phyloP scores from a whole-genome alignment of 2,329 filamentous ascomycete genomes.

The Ascochyta koolunga region DNA sequence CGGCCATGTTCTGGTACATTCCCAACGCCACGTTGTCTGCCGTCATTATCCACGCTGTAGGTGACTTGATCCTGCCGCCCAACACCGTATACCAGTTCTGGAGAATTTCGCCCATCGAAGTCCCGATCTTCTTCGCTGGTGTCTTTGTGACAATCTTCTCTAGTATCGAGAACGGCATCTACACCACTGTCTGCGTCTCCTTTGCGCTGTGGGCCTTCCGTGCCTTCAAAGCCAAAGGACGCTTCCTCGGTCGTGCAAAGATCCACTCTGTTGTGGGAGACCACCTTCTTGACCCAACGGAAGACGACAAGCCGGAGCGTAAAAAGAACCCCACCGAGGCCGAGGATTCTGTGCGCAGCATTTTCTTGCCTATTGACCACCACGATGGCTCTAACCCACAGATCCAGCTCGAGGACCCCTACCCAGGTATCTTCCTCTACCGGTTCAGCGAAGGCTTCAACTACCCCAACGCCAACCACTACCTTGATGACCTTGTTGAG shows the following conservation, averaged over 20 bases:
- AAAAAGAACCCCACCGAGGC: conserved; percentile 31
- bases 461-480: conserved; percentile 91
- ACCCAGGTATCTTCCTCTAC: conserved; percentile 96
- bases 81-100: conserved; percentile 95
- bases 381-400: conserved; percentile 87
- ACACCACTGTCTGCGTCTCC: conserved; percentile 80
- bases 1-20: conserved; percentile 92
- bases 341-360: conserved; percentile 66
- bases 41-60: conserved; percentile 95
- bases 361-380: conserved; percentile 88
- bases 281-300: conserved; percentile 62
- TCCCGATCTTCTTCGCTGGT: conserved; percentile 90
- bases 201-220: conserved; percentile 81
- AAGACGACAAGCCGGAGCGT: conserved; percentile 31
- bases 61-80: conserved; percentile 87
- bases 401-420: conserved; percentile 76
- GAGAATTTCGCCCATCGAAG: conserved; percentile 88
- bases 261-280: conserved; percentile 88
- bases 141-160: conserved; percentile 89
- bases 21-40: conserved; percentile 79
- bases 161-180: conserved; percentile 90
- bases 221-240: conserved; percentile 79
- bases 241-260: conserved; percentile 82
- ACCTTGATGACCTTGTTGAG: conserved; percentile 70
- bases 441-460: conserved; percentile 95